Base-by-base conservation (phyloP, 2,329 filamentous ascomycete species). In the Phaeosphaeria sp. region DNA sequence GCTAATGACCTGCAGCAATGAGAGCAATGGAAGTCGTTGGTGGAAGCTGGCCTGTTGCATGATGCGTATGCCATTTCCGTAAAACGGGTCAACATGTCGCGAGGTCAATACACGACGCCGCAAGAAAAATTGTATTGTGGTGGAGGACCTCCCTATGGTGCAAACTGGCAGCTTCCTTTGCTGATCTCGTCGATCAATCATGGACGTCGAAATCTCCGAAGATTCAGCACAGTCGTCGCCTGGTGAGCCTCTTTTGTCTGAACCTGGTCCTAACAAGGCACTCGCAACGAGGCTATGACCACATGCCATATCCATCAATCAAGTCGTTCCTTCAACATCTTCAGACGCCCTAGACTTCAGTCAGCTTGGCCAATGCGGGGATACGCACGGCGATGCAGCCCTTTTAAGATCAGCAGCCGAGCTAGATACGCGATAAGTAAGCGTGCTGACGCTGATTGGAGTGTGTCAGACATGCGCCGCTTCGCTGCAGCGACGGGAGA, bases 331-430 rank as follows among this genome's bases (percentile, higher is more conserved):
- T 21, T 42, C 46, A 20, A 21, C 20, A 46, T 52, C 20, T 21
- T 50, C 52, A 21, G 17, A 51, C 46, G 53, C 43, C 54, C 49
- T 49, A 49, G 20, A 23, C 17, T 56, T 52, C 54, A 56, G 54
- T 47, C 54, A 30, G 30, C 33, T 22, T 43, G 36, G 53, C 51
- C 51, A 21, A 41, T 41, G 30, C 51, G 43, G 51, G 20, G 44
- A 15, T 20, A 23, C 22, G 21, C 18, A 36, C 51, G 18, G n/a
- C 11, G n/a, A 30, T 15, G 17, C 17, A n/a, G 18, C 52, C 52
- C 33, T 18, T 49, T 54, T 44, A 30, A 54, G 46, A 42, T 54
- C 46, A 43, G 22, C 21, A 42, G 52, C 33, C 52, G 46, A 54
- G 13, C 22, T 27, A 21, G 20, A 43, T 21, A 21, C 41, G 41